Percentiles rank a stretch among this genome's conserved stretches.
Evolutionary conservation across 2,329 filamentous ascomycete genomes (phyloP).

Genomic region (Cladosporium halotolerans): DNA sequence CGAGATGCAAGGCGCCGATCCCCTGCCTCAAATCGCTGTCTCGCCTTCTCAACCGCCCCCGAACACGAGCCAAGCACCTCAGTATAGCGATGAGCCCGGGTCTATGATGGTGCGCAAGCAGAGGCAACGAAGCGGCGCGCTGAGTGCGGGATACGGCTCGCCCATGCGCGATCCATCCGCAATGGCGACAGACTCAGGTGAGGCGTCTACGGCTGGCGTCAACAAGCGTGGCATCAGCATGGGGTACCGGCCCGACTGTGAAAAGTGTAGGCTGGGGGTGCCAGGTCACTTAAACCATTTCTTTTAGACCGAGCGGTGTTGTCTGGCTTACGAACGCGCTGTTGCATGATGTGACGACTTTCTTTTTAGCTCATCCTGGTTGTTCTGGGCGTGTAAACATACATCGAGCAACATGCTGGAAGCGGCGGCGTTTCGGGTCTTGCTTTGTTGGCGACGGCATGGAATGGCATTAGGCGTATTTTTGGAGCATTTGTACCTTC

Average conservation of each 20-base stretch:
- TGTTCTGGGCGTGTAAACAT: too few relatives aligned
- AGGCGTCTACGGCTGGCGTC: not conserved
- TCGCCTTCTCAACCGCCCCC: not conserved
- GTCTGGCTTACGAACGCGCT: too few relatives aligned
- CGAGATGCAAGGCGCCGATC: conserved; percentile 22
- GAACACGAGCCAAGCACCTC: not conserved
- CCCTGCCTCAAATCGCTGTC: not conserved
- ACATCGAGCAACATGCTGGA: too few relatives aligned
- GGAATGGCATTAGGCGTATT: too few relatives aligned
- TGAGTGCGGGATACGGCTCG: conserved; percentile 23
- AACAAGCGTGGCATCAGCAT: conserved; percentile 39
- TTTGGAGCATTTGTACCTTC: too few relatives aligned
- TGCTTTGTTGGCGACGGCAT: too few relatives aligned
- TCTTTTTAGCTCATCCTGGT: too few relatives aligned
- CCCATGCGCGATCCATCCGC: conserved; percentile 16
- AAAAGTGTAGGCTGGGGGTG: conserved; percentile 43
- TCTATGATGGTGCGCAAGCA: conserved; percentile 29
- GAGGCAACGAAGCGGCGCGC: conserved; percentile 30
- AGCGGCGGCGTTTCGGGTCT: too few relatives aligned
- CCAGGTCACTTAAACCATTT: conserved; percentile 48
- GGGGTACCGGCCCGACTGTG: conserved; percentile 45
- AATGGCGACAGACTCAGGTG: not conserved
- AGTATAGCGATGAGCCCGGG: conserved; percentile 11
- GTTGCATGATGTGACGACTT: too few relatives aligned
- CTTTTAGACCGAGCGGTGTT: not conserved